These are phyloP conservation scores for Saccharomyces mikatae DNA, from an alignment of 805 yeast species.

Conservation along the genomic window DNA sequence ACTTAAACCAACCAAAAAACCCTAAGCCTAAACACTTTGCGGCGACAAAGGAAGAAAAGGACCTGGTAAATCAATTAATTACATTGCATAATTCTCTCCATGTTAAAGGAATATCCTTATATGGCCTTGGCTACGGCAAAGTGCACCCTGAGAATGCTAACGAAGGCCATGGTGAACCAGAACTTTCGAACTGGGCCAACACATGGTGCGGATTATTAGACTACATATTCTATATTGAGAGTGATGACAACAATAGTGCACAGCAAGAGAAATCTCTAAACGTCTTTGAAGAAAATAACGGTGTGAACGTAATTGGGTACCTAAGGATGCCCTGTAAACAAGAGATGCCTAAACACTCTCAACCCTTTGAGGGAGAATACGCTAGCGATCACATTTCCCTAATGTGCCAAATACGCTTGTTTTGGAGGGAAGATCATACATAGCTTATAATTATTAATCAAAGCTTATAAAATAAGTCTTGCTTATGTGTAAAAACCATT, in stretches of 20 bases:
- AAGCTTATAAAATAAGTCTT: background rate
- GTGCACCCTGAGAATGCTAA: constrained; percentile 65
- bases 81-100: constrained; percentile 46
- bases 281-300: constrained; percentile 35
- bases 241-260: constrained; percentile 37
- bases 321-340: constrained; percentile 58
- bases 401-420: constrained; percentile 49
- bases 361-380: constrained; percentile 70
- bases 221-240: constrained; percentile 59
- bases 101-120: constrained; percentile 58
- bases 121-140: constrained; percentile 54
- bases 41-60: constrained; percentile 40
- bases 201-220: constrained; percentile 82
- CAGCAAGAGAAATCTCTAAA: constrained; percentile 33
- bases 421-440: background rate
- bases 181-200: constrained; percentile 86
- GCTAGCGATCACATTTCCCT: constrained; percentile 87
- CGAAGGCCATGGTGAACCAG: constrained; percentile 58
- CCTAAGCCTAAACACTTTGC: constrained; percentile 48
- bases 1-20: constrained; percentile 40
- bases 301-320: constrained; percentile 41
- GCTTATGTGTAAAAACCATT: background rate
- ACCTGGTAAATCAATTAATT: constrained; percentile 40
- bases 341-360: constrained; percentile 78
- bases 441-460: background rate